Percentiles rank a stretch among this genome's conserved stretches.
Evolutionary conservation across 192 early-diverging fungal genomes (phyloP).

Genomic region (Glomus cerebriforme): DNA sequence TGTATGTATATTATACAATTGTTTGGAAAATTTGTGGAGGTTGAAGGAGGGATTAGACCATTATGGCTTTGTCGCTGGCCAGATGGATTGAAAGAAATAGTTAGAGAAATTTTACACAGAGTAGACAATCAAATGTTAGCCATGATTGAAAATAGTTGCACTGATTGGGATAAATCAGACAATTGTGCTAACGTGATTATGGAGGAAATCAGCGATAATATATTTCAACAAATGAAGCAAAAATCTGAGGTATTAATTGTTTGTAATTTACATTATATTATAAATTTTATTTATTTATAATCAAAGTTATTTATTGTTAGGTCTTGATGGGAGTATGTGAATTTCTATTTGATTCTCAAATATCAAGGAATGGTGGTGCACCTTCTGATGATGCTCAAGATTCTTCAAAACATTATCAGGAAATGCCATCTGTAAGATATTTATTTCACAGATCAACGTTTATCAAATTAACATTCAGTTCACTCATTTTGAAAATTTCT

Average conservation of each 20-base stretch:
- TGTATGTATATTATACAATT: conserved; percentile 10
- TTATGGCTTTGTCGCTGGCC: conserved; percentile 32
- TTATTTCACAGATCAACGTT: too few relatives aligned
- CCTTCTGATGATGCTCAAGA: background rate
- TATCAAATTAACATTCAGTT: too few relatives aligned
- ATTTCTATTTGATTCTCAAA: conserved; percentile 14
- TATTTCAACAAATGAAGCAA: background rate
- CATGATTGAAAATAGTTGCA: background rate
- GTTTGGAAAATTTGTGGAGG: background rate
- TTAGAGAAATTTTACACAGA: background rate
- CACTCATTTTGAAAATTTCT: background rate
- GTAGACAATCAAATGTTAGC: background rate
- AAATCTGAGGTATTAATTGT: background rate
- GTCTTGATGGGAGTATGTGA: conserved; percentile 5
- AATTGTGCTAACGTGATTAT: background rate
- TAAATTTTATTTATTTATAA: background rate
- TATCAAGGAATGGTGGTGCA: background rate
- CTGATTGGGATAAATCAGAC: background rate
- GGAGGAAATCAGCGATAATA: background rate
- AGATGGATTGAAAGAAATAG: conserved; percentile 21
- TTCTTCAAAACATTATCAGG: background rate
- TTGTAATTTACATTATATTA: background rate
- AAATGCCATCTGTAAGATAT: background rate
- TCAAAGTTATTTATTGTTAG: background rate
- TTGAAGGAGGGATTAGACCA: background rate